Percentiles rank a stretch among this genome's conserved stretches.
Evolutionary conservation across 2,329 filamentous ascomycete species (phyloP).

Genomic region (Rosellinia necatrix): DNA sequence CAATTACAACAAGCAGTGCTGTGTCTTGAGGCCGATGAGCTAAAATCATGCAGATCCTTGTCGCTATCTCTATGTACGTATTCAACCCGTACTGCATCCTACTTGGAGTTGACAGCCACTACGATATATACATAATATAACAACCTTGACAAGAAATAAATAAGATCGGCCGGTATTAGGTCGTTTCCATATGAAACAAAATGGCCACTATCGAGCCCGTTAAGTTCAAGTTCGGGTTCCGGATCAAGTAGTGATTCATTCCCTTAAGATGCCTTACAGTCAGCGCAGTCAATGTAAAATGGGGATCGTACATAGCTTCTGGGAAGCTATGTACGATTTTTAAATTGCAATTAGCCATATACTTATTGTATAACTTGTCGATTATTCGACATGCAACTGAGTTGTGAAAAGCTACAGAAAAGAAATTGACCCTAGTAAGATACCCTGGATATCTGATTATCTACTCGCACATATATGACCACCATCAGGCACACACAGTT

Average conservation of each 20-base stretch:
- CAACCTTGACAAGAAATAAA: neutral
- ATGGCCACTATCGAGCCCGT: neutral
- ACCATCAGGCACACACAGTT: neutral
- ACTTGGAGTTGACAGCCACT: constrained; percentile 4
- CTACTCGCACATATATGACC: no score
- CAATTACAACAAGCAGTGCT: no score
- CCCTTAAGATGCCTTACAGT: no score
- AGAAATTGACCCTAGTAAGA: constrained; percentile 16
- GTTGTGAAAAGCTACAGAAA: constrained; percentile 7
- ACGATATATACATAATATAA: neutral
- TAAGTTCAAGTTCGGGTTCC: neutral
- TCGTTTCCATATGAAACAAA: neutral
- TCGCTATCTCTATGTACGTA: no score
- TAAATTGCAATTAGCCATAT: no score
- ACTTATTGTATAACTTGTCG: no score
- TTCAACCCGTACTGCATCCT: no score
- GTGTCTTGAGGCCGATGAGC: neutral
- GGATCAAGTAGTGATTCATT: neutral
- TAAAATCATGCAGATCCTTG: neutral
- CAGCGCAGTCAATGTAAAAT: no score
- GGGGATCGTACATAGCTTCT: no score
- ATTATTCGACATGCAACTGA: constrained; percentile 6
- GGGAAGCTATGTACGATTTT: no score
- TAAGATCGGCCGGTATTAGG: neutral
- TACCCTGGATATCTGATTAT: constrained; percentile 1